phyloP scores from a whole-genome alignment of 1,284 basidiomycete species.

The Melampsora americana region DNA sequence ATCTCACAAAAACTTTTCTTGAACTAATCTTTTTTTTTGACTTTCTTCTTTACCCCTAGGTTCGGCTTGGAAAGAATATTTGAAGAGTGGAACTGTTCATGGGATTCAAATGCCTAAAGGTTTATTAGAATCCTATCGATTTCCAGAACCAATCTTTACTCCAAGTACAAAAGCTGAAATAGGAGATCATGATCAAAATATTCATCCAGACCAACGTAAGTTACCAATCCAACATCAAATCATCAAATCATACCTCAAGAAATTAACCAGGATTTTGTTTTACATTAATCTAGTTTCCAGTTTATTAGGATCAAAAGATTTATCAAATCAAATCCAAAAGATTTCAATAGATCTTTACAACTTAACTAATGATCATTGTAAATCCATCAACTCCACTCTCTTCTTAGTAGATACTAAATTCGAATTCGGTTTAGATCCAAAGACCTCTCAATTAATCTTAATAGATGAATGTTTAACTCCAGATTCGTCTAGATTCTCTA shows the following conservation, averaged over 20 bases:
- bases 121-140: constrained; percentile 77
- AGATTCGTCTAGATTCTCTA: constrained; percentile 97
- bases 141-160: constrained; percentile 83
- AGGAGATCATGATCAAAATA: constrained; percentile 95
- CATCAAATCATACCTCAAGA: neutral
- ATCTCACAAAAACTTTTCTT: too few relatives aligned
- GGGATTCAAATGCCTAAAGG: constrained; percentile 73
- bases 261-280: neutral
- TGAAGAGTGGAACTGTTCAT: constrained; percentile 81
- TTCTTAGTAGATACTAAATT: constrained; percentile 96
- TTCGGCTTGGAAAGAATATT: constrained; percentile 93
- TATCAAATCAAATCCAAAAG: constrained; percentile 60
- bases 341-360: constrained; percentile 69
- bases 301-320: constrained; percentile 56
- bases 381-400: constrained; percentile 64
- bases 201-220: constrained; percentile 80
- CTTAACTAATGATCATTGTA: constrained; percentile 69
- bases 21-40: too few relatives aligned
- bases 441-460: constrained; percentile 64
- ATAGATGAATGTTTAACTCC: constrained; percentile 96
- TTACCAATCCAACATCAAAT: neutral
- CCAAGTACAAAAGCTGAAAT: constrained; percentile 96
- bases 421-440: constrained; percentile 70
- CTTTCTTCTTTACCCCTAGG: constrained; percentile 59
- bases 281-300: constrained; percentile 55